These are phyloP conservation scores for Grammothele lineata DNA, from an alignment of 768 basidiomycete species.

Conservation along the genomic window DNA sequence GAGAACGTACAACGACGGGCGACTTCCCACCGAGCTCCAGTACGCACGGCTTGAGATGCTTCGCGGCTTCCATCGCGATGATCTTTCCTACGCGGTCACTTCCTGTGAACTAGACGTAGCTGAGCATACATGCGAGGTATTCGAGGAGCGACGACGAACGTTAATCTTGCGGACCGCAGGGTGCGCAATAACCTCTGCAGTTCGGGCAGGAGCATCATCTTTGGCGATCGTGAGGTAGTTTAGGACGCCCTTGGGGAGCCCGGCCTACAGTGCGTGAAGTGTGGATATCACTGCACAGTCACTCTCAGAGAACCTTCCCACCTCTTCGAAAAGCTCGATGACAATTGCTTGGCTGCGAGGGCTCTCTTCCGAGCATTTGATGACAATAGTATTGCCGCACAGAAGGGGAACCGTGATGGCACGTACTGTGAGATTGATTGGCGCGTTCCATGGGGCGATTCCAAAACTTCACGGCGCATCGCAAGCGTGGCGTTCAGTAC, in stretches of 20 bases:
- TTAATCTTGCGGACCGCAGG: slow-evolving; percentile 50
- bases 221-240: slow-evolving; percentile 49
- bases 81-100: slow-evolving; percentile 50
- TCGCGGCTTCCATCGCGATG: slow-evolving; percentile 51
- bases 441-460: slow-evolving; percentile 56
- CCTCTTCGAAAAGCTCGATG: slow-evolving; percentile 44
- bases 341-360: slow-evolving; percentile 45
- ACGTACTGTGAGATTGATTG: slow-evolving; percentile 40
- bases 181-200: slow-evolving; percentile 52
- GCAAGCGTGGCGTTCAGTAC: neutral
- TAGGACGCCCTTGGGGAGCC: slow-evolving; percentile 55
- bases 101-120: slow-evolving; percentile 44
- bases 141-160: slow-evolving; percentile 25
- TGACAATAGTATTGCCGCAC: slow-evolving; percentile 53
- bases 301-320: too few species aligned
- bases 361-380: slow-evolving; percentile 49
- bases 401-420: slow-evolving; percentile 44
- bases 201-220: slow-evolving; percentile 39
- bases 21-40: slow-evolving; percentile 56
- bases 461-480: slow-evolving; percentile 33
- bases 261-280: too few species aligned
- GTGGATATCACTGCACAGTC: neutral
- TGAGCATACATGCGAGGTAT: neutral
- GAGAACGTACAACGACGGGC: slow-evolving; percentile 40
- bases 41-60: slow-evolving; percentile 50